Evolutionary conservation across 1,284 basidiomycete species (phyloP).

Genomic region (Phlebopus sp.): DNA sequence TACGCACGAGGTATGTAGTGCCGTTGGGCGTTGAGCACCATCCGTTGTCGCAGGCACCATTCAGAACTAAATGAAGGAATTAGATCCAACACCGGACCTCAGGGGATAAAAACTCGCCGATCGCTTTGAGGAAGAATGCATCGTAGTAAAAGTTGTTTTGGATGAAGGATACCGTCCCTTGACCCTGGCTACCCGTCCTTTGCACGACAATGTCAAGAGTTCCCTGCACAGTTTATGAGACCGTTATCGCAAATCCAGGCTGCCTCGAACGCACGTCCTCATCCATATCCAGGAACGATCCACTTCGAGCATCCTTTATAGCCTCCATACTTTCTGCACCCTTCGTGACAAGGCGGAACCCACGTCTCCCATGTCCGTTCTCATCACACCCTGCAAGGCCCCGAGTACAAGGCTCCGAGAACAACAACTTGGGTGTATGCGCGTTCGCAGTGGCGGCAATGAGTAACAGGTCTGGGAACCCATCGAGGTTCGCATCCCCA

Average conservation of each 20-base stretch:
- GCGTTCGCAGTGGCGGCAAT: conserved; percentile 51
- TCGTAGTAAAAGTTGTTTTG: conserved; percentile 99
- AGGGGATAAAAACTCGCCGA: conserved; percentile 50
- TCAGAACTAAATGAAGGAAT: conserved; percentile 60
- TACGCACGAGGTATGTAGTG: conserved; percentile 70
- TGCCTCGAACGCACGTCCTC: conserved; percentile 75
- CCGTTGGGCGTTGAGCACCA: conserved; percentile 67
- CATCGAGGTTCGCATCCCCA: conserved; percentile 93
- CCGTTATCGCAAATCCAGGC: background rate
- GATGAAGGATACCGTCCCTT: conserved; percentile 74
- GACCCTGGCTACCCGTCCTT: conserved; percentile 65
- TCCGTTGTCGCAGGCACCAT: conserved; percentile 86
- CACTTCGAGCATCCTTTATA: conserved; percentile 78
- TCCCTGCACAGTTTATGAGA: conserved; percentile 51
- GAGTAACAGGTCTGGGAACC: conserved; percentile 87
- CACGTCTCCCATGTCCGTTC: conserved; percentile 49
- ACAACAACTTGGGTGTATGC: conserved; percentile 65
- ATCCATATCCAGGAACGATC: conserved; percentile 89
- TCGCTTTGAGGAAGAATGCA: conserved; percentile 97
- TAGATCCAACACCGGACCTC: background rate
- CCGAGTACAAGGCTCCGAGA: conserved; percentile 68
- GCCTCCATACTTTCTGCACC: conserved; percentile 63
- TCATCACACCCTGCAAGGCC: conserved; percentile 54
- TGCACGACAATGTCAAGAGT: conserved; percentile 92
- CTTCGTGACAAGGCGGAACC: conserved; percentile 60